Conservation (phyloP, 495 filamentous ascomycete genomes). For the Penicillium cosmopolitanum region DNA sequence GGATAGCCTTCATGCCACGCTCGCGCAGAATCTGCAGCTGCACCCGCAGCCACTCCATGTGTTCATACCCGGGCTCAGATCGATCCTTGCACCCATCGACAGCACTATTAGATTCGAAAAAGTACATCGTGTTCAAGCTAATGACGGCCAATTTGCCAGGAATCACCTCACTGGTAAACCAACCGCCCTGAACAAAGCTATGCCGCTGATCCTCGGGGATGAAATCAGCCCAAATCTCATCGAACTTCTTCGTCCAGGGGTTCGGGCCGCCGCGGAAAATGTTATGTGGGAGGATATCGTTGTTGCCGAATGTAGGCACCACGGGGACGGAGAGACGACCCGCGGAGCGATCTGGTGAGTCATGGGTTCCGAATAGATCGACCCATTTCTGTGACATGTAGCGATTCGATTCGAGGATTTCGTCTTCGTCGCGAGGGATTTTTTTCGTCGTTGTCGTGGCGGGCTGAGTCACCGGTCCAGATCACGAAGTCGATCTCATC, state of each 20-base stretch:
- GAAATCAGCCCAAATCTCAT: constrained; percentile 77
- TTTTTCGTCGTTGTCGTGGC: constrained; percentile 92
- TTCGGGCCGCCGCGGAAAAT: constrained; percentile 87
- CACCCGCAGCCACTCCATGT: constrained; percentile 95
- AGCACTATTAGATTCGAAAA: constrained; percentile 88
- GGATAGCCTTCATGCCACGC: constrained; percentile 89
- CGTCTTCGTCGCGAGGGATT: constrained; percentile 70
- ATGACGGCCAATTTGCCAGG: constrained; percentile 85
- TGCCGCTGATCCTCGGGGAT: constrained; percentile 94
- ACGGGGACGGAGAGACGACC: constrained; percentile 74
- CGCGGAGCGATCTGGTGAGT: constrained; percentile 42
- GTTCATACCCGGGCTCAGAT: constrained; percentile 85
- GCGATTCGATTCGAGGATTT: constrained; percentile 77
- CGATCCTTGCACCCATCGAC: constrained; percentile 83
- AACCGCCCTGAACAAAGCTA: constrained; percentile 87
- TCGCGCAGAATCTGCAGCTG: constrained; percentile 82
- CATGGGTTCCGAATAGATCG: constrained; percentile 65
- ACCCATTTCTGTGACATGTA: constrained; percentile 76
- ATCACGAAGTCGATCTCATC: constrained; percentile 91
- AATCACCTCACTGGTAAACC: constrained; percentile 92
- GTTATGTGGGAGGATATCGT: constrained; percentile 97
- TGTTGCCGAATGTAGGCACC: constrained; percentile 91
- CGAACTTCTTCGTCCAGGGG: constrained; percentile 73
- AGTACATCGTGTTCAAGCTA: constrained; percentile 96
- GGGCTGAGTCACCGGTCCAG: constrained; percentile 96